Evolutionary conservation across 2,329 filamentous ascomycete genomes (phyloP).

Genomic region (Hymenoscyphus scutula): DNA sequence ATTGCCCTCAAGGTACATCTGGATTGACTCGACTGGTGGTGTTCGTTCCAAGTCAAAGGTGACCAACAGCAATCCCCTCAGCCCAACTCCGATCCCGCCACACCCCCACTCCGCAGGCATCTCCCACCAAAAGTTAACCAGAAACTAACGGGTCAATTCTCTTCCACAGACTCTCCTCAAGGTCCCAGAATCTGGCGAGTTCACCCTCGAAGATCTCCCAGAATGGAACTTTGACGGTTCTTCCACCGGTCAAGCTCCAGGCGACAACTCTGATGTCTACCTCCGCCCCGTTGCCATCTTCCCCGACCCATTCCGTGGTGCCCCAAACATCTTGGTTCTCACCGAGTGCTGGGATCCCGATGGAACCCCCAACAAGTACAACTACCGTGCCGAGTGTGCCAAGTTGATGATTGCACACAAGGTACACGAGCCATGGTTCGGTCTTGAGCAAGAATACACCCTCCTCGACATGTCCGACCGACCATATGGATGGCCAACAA

Average conservation of each 20-base stretch:
- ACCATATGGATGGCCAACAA: constrained; percentile 88
- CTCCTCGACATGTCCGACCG: constrained; percentile 81
- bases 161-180: constrained; percentile 58
- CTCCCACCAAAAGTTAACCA: not conserved
- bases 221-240: constrained; percentile 88
- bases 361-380: constrained; percentile 96
- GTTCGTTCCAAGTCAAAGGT: constrained; percentile 96
- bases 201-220: constrained; percentile 60
- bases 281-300: constrained; percentile 85
- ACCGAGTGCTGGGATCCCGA: constrained; percentile 93
- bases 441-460: constrained; percentile 97
- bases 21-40: constrained; percentile 82
- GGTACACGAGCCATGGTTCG: constrained; percentile 89
- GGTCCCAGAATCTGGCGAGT: constrained; percentile 45
- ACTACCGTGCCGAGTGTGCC: constrained; percentile 89
- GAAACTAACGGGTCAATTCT: constrained; percentile 22
- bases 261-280: constrained; percentile 97
- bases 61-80: constrained; percentile 43
- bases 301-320: constrained; percentile 86
- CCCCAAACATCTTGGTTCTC: constrained; percentile 91
- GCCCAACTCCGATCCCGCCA: constrained; percentile 26
- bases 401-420: constrained; percentile 88
- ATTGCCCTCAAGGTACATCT: constrained; percentile 63
- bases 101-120: not conserved
- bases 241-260: constrained; percentile 86